These are phyloP conservation scores for peach (Prunus persica) DNA, from an alignment of 306 rosid genomes.

Conservation along the genomic window Prunus_persica_NCBIv2 NC_034015.1:436501-437000, in stretches of 20 bases:
- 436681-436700: background rate
- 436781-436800: background rate
- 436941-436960: background rate
- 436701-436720: background rate
- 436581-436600: too few relatives aligned
- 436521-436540: too few relatives aligned
- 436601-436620: too few relatives aligned
- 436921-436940: background rate
- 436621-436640: background rate
- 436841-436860: background rate
- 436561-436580: too few relatives aligned
- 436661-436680: too few relatives aligned
- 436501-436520: too few relatives aligned
- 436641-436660: background rate
- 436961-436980: background rate
- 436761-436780: background rate
- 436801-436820: background rate
- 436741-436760: background rate
- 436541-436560: too few relatives aligned
- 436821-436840: too few relatives aligned
- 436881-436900: background rate
- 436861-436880: background rate
- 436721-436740: background rate
- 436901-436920: background rate
- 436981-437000: background rate